phyloP scores from a whole-genome alignment of 169 alveolate genomes.

The Plasmodium inui region DNA sequence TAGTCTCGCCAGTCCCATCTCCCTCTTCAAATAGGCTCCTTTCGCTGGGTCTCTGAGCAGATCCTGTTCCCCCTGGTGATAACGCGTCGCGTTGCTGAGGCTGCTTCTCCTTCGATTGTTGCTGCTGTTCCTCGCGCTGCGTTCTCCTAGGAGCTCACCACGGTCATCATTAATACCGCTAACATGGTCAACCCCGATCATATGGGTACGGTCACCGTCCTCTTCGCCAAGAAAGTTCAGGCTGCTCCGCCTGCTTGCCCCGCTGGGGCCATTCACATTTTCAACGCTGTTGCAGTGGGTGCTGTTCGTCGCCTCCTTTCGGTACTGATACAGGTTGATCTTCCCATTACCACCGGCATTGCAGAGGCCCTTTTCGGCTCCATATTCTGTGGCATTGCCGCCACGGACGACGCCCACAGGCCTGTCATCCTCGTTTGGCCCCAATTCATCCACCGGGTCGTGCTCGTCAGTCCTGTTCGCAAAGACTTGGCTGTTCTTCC shows the following conservation, averaged over 20 bases:
- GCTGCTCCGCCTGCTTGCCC: not conserved
- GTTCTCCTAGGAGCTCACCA: conserved; percentile 1
- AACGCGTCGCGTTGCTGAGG: conserved; percentile 2
- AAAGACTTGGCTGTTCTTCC: not conserved
- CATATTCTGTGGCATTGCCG: not conserved
- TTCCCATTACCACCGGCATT: not conserved
- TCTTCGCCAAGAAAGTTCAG: not conserved
- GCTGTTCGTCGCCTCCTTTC: conserved; percentile 46
- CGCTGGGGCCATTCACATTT: conserved; percentile 9
- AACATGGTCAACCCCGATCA: not conserved
- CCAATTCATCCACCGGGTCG: not conserved
- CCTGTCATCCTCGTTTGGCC: conserved; percentile 17
- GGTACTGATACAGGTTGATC: not conserved
- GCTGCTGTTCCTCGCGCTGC: not conserved
- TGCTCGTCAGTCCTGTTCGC: not conserved
- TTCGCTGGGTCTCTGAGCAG: conserved; percentile 17
- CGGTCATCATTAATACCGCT: not conserved
- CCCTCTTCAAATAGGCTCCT: conserved; percentile 31
- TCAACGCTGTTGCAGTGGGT: conserved; percentile 58
- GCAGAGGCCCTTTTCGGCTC: not conserved
- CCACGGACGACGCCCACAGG: conserved; percentile 1
- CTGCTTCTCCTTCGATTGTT: conserved; percentile 9
- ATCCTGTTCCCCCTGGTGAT: conserved; percentile 5
- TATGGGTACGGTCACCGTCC: not conserved
- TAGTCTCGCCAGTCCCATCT: not conserved